Percentiles rank a stretch among this genome's conserved stretches.
Conservation (phyloP, 1,139 yeast genomes). For the Pichiaceae sp. region DNA sequence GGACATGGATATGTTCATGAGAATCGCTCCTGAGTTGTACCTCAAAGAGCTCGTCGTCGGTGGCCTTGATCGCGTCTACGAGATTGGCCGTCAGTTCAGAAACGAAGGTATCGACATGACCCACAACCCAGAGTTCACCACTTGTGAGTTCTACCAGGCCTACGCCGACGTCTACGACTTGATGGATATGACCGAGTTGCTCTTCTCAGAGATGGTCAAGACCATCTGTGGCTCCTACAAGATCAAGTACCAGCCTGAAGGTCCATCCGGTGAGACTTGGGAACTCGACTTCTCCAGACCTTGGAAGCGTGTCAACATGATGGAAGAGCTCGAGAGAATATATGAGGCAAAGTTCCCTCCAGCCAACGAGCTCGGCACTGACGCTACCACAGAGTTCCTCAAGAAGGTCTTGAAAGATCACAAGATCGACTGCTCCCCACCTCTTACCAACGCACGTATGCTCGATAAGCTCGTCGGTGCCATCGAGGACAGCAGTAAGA, state of each 20-base stretch:
- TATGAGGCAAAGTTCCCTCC: conserved; percentile 89
- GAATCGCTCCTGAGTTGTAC: conserved; percentile 97
- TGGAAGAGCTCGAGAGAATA: conserved; percentile 85
- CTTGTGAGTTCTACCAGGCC: conserved; percentile 94
- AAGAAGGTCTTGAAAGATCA: conserved; percentile 69
- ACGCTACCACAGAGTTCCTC: conserved; percentile 86
- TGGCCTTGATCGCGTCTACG: conserved; percentile 97
- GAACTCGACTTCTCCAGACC: conserved; percentile 90
- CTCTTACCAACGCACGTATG: conserved; percentile 97
- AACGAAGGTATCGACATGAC: conserved; percentile 98
- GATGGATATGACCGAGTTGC: conserved; percentile 92
- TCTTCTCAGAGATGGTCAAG: conserved; percentile 97
- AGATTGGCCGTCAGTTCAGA: conserved; percentile 98
- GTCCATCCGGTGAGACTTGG: conserved; percentile 71
- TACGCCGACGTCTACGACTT: conserved; percentile 90
- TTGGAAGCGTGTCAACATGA: conserved; percentile 98
- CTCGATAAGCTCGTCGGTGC: conserved; percentile 97
- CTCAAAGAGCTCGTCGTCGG: conserved; percentile 96
- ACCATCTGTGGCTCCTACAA: conserved; percentile 84
- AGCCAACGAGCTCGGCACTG: conserved; percentile 91
- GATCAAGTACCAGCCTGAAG: conserved; percentile 84
- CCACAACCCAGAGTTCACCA: conserved; percentile 97
- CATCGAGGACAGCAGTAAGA: conserved; percentile 83
- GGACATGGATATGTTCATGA: conserved; percentile 93
- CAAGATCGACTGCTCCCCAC: conserved; percentile 90